Evolutionary conservation across 192 early-diverging fungal species (phyloP).

Genomic region (Coemansia sp.): DNA sequence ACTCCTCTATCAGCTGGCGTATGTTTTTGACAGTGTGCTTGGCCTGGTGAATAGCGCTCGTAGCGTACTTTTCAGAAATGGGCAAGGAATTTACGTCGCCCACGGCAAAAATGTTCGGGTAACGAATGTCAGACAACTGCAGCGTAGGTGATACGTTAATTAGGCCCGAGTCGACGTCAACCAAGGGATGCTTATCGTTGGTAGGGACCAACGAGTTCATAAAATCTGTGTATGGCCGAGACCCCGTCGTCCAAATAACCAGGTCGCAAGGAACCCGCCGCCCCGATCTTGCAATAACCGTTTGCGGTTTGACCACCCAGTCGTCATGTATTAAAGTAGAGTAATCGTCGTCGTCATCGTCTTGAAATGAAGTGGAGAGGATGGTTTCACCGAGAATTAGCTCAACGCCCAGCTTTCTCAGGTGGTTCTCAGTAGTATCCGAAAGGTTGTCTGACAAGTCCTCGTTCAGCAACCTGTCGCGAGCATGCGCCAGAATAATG

Average conservation of each 20-base stretch:
- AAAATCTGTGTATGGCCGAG: constrained; percentile 51
- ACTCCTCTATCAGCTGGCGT: constrained; percentile 37
- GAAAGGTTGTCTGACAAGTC: constrained; percentile 30
- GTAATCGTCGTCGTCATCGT: background rate
- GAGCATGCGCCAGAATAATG: constrained; percentile 50
- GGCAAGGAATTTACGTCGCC: constrained; percentile 57
- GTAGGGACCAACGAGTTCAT: constrained; percentile 43
- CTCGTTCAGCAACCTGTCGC: constrained; percentile 31
- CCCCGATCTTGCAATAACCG: constrained; percentile 32
- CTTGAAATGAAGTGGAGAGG: background rate
- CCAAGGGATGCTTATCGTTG: constrained; percentile 26
- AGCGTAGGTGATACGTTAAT: constrained; percentile 56
- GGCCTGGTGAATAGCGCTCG: constrained; percentile 43
- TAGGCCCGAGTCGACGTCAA: constrained; percentile 36
- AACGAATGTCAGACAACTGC: constrained; percentile 44
- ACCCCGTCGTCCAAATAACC: constrained; percentile 55
- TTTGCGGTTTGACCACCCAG: constrained; percentile 26
- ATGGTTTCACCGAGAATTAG: constrained; percentile 32
- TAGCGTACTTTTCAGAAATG: constrained; percentile 40
- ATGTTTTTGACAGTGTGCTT: constrained; percentile 32
- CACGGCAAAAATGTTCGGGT: constrained; percentile 59
- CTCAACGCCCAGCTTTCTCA: constrained; percentile 33
- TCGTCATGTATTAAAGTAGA: background rate
- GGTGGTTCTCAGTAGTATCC: constrained; percentile 13
- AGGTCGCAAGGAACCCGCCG: constrained; percentile 58